A percentile compares a stretch with the other conserved stretches of the same genome.
These are phyloP conservation scores for Harringtonia lauricola DNA, from an alignment of 2,329 filamentous ascomycete species.

Conservation along the genomic window DNA sequence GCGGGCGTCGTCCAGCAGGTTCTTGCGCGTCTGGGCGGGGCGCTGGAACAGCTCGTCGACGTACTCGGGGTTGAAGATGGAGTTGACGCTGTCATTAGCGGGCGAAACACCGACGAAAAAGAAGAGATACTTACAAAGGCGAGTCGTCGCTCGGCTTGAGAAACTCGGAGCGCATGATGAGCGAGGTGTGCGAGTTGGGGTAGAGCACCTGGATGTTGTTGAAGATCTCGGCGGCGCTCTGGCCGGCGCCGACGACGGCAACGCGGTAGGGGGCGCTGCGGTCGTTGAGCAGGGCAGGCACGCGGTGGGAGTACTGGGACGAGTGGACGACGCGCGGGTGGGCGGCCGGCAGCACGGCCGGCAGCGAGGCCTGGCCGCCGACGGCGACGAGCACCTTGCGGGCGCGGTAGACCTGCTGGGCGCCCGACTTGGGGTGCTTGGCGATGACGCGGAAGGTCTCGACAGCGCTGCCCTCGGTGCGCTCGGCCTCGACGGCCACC, in stretches of 20 bases:
- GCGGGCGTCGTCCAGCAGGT: constrained; percentile 55
- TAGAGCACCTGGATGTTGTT: constrained; percentile 75
- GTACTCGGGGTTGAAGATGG: constrained; percentile 85
- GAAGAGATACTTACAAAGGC: constrained; percentile 60
- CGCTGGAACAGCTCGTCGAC: constrained; percentile 68
- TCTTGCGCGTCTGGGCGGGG: constrained; percentile 48
- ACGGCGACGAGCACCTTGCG: constrained; percentile 54
- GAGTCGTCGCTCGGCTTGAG: constrained; percentile 89
- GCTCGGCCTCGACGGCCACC: constrained; percentile 51
- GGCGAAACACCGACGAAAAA: constrained; percentile 1
- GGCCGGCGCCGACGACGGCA: constrained; percentile 78
- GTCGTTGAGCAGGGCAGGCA: constrained; percentile 48
- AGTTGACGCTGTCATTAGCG: constrained; percentile 60
- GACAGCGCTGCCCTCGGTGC: constrained; percentile 35
- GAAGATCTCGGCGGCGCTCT: constrained; percentile 93
- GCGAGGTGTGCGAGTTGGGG: constrained; percentile 64
- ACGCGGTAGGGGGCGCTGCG: constrained; percentile 53
- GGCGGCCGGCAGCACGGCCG: constrained; percentile 54
- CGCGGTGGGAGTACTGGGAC: constrained; percentile 65
- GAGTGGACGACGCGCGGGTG: constrained; percentile 76
- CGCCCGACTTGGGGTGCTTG: constrained; percentile 47
- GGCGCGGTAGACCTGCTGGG: constrained; percentile 39
- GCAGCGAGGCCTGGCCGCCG: constrained; percentile 57
- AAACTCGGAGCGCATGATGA: constrained; percentile 76
- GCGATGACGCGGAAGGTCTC: constrained; percentile 58